Percentiles rank a stretch among this genome's conserved stretches.
phyloP scores from a whole-genome alignment of 331 rosid genomes.

The Erythrophleum ivorense region DNA sequence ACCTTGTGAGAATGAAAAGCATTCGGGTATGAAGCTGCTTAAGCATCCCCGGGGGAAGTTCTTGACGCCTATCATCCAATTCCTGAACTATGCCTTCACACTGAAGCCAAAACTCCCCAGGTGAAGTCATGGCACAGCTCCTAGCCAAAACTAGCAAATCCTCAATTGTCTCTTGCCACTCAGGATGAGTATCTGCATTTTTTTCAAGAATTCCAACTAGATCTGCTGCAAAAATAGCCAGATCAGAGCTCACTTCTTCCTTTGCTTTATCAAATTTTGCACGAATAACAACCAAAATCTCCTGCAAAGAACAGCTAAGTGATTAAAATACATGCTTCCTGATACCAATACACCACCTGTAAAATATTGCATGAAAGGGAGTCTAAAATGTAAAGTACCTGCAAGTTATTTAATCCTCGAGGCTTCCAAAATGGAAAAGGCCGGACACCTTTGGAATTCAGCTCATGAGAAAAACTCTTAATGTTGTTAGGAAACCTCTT shows the following conservation, averaged over 20 bases:
- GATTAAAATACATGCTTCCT: constrained; percentile 39
- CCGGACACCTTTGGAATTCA: constrained; percentile 93
- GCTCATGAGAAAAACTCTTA: constrained; percentile 96
- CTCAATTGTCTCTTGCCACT: constrained; percentile 95
- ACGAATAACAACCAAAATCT: constrained; percentile 79
- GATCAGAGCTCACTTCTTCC: constrained; percentile 90
- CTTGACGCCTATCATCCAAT: constrained; percentile 98
- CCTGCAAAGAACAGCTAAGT: constrained; percentile 61
- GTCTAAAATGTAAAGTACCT: constrained; percentile 59
- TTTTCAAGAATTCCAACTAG: constrained; percentile 94
- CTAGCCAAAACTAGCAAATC: constrained; percentile 96
- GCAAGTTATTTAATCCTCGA: constrained; percentile 85
- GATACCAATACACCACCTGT: constrained; percentile 24
- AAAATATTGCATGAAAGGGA: constrained; percentile 39
- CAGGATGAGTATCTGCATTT: constrained; percentile 92
- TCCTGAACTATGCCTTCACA: constrained; percentile 99
- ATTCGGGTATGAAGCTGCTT: constrained; percentile 95
- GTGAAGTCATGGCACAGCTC: constrained; percentile 89
- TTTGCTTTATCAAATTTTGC: constrained; percentile 94
- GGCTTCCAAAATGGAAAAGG: constrained; percentile 98
- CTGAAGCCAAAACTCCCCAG: constrained; percentile 98
- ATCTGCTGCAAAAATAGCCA: constrained; percentile 96
- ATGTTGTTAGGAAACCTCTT: constrained; percentile 87
- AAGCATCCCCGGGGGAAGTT: constrained; percentile 86
- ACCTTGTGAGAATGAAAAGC: constrained; percentile 97